A percentile compares a stretch with the other conserved stretches of the same genome.
These are phyloP conservation scores for Colletotrichum plurivorum DNA, from an alignment of 2,329 filamentous ascomycete genomes.

Conservation along the genomic window DNA sequence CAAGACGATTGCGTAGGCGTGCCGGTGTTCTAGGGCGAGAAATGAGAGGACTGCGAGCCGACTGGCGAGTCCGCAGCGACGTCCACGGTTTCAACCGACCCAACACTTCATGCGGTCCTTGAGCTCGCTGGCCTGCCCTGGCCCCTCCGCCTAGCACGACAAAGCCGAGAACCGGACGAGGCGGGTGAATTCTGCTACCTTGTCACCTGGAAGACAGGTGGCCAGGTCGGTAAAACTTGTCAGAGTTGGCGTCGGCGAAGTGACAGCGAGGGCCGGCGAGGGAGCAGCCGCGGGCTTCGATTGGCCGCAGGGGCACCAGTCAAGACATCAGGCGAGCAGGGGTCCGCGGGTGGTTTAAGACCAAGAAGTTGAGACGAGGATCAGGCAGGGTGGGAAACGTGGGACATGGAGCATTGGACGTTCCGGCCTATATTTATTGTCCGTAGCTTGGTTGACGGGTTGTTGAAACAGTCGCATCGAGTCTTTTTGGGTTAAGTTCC, in stretches of 20 bases:
- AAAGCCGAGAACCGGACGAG: slow-evolving; percentile 37
- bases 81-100: slow-evolving; percentile 28
- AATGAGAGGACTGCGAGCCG: slow-evolving; percentile 15
- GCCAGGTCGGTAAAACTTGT: slow-evolving; percentile 19
- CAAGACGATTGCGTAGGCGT: slow-evolving; percentile 26
- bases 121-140: neutral
- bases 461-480: slow-evolving; percentile 26
- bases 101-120: slow-evolving; percentile 29
- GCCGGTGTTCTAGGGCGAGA: slow-evolving; percentile 25
- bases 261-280: slow-evolving; percentile 26
- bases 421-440: slow-evolving; percentile 28
- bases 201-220: slow-evolving; percentile 9
- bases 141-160: slow-evolving; percentile 4
- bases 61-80: slow-evolving; percentile 30
- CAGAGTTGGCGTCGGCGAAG: slow-evolving; percentile 25
- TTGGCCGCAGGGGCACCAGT: slow-evolving; percentile 14
- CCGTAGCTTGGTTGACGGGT: slow-evolving; percentile 7
- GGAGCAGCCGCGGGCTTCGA: slow-evolving; percentile 8
- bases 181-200: neutral
- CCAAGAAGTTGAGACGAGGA: slow-evolving; percentile 36
- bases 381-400: slow-evolving; percentile 35
- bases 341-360: neutral
- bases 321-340: slow-evolving; percentile 33
- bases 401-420: slow-evolving; percentile 31
- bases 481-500: slow-evolving; percentile 22